These are phyloP conservation scores for Trichoderma sp. DNA, from an alignment of 2,329 filamentous ascomycete genomes.

Conservation along the genomic window DNA sequence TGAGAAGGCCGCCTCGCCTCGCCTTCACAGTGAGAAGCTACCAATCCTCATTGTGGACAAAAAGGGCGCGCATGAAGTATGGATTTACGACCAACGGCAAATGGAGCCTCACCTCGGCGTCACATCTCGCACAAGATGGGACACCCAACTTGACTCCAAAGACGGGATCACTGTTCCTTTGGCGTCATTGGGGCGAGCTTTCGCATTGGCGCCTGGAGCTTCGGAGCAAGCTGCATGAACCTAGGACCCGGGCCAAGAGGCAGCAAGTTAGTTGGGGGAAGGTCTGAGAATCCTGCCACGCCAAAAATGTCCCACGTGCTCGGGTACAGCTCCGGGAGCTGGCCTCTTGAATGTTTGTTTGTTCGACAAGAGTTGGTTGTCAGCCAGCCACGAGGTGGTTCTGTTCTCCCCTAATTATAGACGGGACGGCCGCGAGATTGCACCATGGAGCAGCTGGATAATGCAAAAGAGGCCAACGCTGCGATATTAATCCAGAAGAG, in stretches of 20 bases:
- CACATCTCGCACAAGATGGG: neutral
- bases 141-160: neutral
- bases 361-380: neutral
- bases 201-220: constrained; percentile 5
- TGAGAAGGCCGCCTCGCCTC: neutral
- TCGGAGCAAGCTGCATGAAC: constrained; percentile 11
- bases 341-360: neutral
- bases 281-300: neutral
- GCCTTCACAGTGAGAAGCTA: neutral
- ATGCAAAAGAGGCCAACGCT: neutral
- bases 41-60: neutral
- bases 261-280: neutral
- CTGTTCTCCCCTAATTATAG: neutral
- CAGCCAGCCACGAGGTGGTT: neutral
- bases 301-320: constrained; percentile 11
- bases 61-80: neutral
- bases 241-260: neutral
- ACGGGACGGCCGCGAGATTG: neutral
- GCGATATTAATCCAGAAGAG: neutral
- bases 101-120: neutral
- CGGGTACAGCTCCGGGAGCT: neutral
- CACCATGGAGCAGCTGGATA: neutral
- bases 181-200: neutral
- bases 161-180: neutral
- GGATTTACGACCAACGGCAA: neutral